These are phyloP conservation scores for Tieghemiomyces parasiticus DNA, from an alignment of 192 early-diverging fungal genomes.

Conservation along the genomic window DNA sequence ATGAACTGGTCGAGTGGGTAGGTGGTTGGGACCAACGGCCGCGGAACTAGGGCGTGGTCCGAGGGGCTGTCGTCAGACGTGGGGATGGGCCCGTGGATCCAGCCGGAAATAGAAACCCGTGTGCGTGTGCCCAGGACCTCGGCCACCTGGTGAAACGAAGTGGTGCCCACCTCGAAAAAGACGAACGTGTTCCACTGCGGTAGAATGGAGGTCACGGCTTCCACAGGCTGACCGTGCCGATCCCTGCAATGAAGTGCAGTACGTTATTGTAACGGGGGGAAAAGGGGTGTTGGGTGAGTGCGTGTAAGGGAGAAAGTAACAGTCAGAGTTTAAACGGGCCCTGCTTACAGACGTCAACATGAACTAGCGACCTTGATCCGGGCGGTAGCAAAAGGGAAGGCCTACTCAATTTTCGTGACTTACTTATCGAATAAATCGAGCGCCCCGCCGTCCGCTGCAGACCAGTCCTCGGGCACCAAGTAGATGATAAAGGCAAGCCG, in stretches of 20 bases:
- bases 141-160: slow-evolving; percentile 46
- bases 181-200: slow-evolving; percentile 40
- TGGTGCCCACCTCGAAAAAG: slow-evolving; percentile 39
- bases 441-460: slow-evolving; percentile 38
- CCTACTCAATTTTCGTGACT: too few relatives aligned
- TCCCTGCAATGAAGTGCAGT: too few relatives aligned
- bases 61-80: neutral
- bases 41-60: neutral
- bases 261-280: too few relatives aligned
- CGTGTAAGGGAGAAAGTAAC: too few relatives aligned
- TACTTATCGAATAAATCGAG: slow-evolving; percentile 45
- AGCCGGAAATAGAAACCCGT: slow-evolving; percentile 45
- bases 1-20: slow-evolving; percentile 21
- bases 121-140: slow-evolving; percentile 23
- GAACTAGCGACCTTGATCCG: too few relatives aligned
- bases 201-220: slow-evolving; percentile 24
- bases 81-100: slow-evolving; percentile 40
- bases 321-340: too few relatives aligned
- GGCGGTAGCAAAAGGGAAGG: too few relatives aligned
- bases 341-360: too few relatives aligned
- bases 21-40: slow-evolving; percentile 4
- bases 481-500: slow-evolving; percentile 61
- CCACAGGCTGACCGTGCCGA: slow-evolving; percentile 30
- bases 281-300: too few relatives aligned
- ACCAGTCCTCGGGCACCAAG: slow-evolving; percentile 48